phyloP scores from a whole-genome alignment of 2,329 filamentous ascomycete species.

The Aspergillus pseudotamarii region DNA sequence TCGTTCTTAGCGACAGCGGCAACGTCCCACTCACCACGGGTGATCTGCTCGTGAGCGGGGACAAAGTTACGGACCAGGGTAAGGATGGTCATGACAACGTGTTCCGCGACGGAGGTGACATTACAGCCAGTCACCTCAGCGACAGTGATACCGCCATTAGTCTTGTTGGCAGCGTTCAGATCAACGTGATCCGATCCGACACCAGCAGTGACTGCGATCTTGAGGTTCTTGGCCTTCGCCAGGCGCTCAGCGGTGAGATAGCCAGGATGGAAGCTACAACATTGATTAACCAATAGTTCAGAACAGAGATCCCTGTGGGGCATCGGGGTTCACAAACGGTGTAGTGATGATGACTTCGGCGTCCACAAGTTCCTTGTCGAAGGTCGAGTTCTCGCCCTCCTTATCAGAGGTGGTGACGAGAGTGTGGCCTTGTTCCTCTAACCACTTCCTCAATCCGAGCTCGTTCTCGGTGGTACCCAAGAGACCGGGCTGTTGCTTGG shows the following conservation, averaged over 20 bases:
- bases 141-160: slow-evolving; percentile 95
- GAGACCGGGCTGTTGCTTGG: slow-evolving; percentile 82
- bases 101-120: slow-evolving; percentile 97
- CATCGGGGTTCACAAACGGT: slow-evolving; percentile 61
- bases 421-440: slow-evolving; percentile 95
- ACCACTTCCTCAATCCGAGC: slow-evolving; percentile 94
- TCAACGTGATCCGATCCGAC: slow-evolving; percentile 99
- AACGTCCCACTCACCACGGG: slow-evolving; percentile 89
- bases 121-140: slow-evolving; percentile 98
- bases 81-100: slow-evolving; percentile 99
- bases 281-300: slow-evolving; percentile 12
- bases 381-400: slow-evolving; percentile 88
- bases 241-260: slow-evolving; percentile 97
- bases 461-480: slow-evolving; percentile 98
- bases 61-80: slow-evolving; percentile 97
- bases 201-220: slow-evolving; percentile 94
- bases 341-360: slow-evolving; percentile 99
- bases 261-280: slow-evolving; percentile 87
- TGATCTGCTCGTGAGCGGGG: slow-evolving; percentile 92
- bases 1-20: slow-evolving; percentile 97
- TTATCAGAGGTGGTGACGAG: slow-evolving; percentile 97
- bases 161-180: slow-evolving; percentile 94
- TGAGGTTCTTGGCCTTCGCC: slow-evolving; percentile 97
- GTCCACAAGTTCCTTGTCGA: slow-evolving; percentile 94
- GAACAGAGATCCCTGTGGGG: background rate